phyloP scores from a whole-genome alignment of 1,139 yeast species.

The Candida mesenterica region DNA sequence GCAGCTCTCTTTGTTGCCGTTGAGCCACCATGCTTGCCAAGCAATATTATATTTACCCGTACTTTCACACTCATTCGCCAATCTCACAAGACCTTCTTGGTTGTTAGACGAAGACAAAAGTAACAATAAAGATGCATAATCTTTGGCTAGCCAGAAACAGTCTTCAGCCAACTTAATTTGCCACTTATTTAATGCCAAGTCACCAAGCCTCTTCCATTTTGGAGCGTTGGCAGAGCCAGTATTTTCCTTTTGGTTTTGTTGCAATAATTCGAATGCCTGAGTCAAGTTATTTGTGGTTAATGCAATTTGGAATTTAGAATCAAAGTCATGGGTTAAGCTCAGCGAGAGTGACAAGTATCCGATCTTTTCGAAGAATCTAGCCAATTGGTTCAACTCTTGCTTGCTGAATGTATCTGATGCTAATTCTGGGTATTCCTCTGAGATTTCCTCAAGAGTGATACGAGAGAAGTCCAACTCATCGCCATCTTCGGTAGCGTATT shows the following conservation, averaged over 20 bases:
- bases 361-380: constrained; percentile 92
- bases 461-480: constrained; percentile 48
- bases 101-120: constrained; percentile 82
- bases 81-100: constrained; percentile 51
- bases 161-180: constrained; percentile 78
- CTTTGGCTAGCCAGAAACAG: constrained; percentile 78
- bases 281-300: constrained; percentile 70
- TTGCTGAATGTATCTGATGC: constrained; percentile 50
- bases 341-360: constrained; percentile 83
- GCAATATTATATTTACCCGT: constrained; percentile 87
- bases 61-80: constrained; percentile 64
- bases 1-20: constrained; percentile 68
- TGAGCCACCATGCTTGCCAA: constrained; percentile 87
- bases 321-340: constrained; percentile 76
- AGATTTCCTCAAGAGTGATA: constrained; percentile 61
- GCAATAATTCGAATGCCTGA: constrained; percentile 73
- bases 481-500: constrained; percentile 43
- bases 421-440: constrained; percentile 50
- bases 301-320: constrained; percentile 73
- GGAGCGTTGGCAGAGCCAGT: constrained; percentile 39
- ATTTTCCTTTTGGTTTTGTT: constrained; percentile 43
- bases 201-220: constrained; percentile 93
- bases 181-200: constrained; percentile 76
- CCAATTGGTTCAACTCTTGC: constrained; percentile 73
- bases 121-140: constrained; percentile 76